Conservation (phyloP, 768 basidiomycete genomes). For the Fomitopsis serialis region DNA sequence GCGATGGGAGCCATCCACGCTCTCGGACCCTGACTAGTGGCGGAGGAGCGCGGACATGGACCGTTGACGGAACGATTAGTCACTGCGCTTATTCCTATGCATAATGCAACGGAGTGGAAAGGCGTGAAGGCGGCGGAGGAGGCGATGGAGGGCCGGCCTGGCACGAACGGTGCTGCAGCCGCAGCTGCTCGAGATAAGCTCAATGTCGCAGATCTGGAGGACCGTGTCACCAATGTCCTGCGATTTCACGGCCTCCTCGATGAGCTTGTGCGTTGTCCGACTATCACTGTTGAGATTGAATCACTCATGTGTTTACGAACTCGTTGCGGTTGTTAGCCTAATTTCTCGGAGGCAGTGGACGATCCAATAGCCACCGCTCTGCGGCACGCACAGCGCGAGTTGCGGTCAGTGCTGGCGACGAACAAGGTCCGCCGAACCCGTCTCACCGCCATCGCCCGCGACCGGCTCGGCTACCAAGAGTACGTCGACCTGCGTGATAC, state of each 20-base stretch:
- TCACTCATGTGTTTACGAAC: constrained; percentile 12
- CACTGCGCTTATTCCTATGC: constrained; percentile 66
- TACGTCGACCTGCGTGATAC: constrained; percentile 81
- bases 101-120: constrained; percentile 58
- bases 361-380: constrained; percentile 92
- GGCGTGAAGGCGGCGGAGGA: constrained; percentile 82
- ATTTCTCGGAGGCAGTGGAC: constrained; percentile 76
- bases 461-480: constrained; percentile 88
- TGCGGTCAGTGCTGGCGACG: constrained; percentile 67
- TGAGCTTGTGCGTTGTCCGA: constrained; percentile 51
- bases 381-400: constrained; percentile 79
- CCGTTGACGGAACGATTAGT: constrained; percentile 83
- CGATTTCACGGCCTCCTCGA: constrained; percentile 69
- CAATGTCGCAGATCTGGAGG: constrained; percentile 77
- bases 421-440: constrained; percentile 83
- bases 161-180: constrained; percentile 59
- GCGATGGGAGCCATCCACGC: constrained; percentile 80
- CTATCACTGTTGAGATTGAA: constrained; percentile 4
- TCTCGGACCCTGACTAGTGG: constrained; percentile 65
- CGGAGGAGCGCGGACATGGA: constrained; percentile 80
- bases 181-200: constrained; percentile 74
- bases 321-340: constrained; percentile 41
- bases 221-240: constrained; percentile 70
- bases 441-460: constrained; percentile 70
- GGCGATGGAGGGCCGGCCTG: constrained; percentile 78